Base-by-base conservation (phyloP, 73 alveolate species). In the Tetrahymena borealis region DNA sequence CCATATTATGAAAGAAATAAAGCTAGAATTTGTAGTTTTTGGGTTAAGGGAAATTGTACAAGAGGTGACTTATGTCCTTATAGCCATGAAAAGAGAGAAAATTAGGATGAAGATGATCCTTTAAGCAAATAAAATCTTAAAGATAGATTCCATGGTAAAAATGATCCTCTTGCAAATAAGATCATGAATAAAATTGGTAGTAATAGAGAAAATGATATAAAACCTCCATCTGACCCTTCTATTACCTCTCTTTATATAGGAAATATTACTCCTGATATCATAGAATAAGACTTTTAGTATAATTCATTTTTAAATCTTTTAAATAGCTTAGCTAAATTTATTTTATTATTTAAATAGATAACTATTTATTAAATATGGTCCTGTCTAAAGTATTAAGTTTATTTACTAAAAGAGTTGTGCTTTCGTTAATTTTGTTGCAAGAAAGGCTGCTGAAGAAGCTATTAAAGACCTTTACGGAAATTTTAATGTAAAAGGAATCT, bases 381-480 rank as follows among this genome's bases (percentile, higher is more conserved):
- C 90, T 18, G 33, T 93, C 24, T 32, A 90, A 41, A 79, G 93
- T 16, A 93, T 93, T 85, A 93, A 93, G 78, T 39, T 93, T 0
- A 79, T 93, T 91, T 90, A 79, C 16, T 92, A 79, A 79, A 92
- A 92, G 37, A 18, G 39, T 39, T 79, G 95, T 85, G 90, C 93
- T 13, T 93, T 93, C 36, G 90, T 93, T 7, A 93, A 93, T 40
- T 93, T 93, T 38, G 39, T 79, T 12, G 78, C 77, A 33, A 93
- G 95, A 85, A 93, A 93, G 91, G 90, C 90, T 12, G 95, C 95
- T 13, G 95, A 93, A 93, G 91, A 78, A 18, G 95, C 95, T 32
- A 90, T 85, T 0, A 93, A 93, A 39, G 93, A 91, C 0, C 39
- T 93, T 31, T 93, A 93, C 79, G 91, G 91, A 31, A 39, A 93